Evolutionary conservation across 1,284 basidiomycete species (phyloP).

Genomic region (Leccinum solheimii): DNA sequence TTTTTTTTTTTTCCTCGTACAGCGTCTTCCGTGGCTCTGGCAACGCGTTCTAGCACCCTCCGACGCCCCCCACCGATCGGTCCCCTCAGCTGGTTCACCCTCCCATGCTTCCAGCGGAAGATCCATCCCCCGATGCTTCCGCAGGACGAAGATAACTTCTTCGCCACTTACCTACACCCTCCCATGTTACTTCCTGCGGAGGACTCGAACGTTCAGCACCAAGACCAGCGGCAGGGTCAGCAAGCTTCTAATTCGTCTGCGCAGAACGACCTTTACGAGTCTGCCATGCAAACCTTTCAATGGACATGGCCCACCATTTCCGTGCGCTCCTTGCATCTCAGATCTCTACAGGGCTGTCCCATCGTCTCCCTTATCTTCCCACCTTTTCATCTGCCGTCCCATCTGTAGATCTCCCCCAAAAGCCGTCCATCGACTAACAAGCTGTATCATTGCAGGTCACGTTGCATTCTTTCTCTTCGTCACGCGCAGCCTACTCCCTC

Average conservation of each 20-base stretch:
- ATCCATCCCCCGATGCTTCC: slow-evolving; percentile 53
- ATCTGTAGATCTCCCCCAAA: too few species aligned
- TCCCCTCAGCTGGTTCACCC: slow-evolving; percentile 58
- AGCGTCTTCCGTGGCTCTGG: slow-evolving; percentile 49
- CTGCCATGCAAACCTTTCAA: slow-evolving; percentile 32
- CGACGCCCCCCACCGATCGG: slow-evolving; percentile 55
- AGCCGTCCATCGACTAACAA: too few species aligned
- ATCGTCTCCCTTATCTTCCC: too few species aligned
- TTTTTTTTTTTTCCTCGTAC: slow-evolving; percentile 45
- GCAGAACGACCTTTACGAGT: slow-evolving; percentile 32
- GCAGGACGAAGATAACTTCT: slow-evolving; percentile 53
- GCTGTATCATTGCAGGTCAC: too few species aligned
- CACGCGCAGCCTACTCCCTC: too few species aligned
- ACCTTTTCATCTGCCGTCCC: too few species aligned
- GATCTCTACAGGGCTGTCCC: slow-evolving; percentile 8
- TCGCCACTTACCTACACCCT: slow-evolving; percentile 57
- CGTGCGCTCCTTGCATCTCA: slow-evolving; percentile 11
- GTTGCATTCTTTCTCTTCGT: too few species aligned
- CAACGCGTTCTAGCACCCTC: slow-evolving; percentile 67
- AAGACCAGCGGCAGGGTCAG: slow-evolving; percentile 39
- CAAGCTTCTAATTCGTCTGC: slow-evolving; percentile 26
- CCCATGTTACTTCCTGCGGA: slow-evolving; percentile 52
- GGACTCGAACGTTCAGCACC: slow-evolving; percentile 33
- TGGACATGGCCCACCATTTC: slow-evolving; percentile 8
- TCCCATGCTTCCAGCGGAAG: slow-evolving; percentile 55